A percentile compares a stretch with the other conserved stretches of the same genome.
Evolutionary conservation across 108 stramenopile genomes (phyloP).

Genomic region (Hondaea fermentalgiana): DNA sequence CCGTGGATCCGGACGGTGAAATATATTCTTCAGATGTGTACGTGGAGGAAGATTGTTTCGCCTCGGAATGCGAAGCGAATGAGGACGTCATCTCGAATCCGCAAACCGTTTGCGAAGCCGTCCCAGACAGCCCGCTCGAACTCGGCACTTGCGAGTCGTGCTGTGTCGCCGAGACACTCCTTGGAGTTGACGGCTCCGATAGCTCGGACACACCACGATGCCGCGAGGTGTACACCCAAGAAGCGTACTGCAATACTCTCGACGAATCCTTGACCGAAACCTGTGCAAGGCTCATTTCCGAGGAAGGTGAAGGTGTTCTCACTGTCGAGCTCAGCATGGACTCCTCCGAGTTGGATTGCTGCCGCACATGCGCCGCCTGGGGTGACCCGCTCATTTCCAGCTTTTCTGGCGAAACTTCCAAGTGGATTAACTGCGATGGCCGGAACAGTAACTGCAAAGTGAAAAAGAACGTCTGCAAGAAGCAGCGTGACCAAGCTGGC

Average conservation of each 20-base stretch:
- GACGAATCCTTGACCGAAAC: neutral
- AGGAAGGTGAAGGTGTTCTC: neutral
- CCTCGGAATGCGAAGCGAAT: neutral
- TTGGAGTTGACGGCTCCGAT: neutral
- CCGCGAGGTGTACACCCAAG: neutral
- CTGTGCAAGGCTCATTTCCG: neutral
- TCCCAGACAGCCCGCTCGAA: neutral
- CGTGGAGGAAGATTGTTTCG: neutral
- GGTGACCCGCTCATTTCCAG: neutral
- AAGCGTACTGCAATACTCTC: neutral
- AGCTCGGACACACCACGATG: no score
- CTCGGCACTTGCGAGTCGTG: constrained; percentile 2
- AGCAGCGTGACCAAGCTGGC: neutral
- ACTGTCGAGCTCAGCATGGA: neutral
- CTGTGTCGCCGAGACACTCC: neutral
- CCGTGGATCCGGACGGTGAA: neutral
- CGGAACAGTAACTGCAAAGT: neutral
- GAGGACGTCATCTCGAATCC: neutral
- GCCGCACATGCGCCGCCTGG: neutral
- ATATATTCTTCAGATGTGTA: no score
- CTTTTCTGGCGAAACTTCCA: neutral
- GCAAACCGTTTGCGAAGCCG: neutral
- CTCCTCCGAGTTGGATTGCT: neutral
- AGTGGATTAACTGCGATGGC: neutral
- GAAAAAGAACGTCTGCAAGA: neutral